phyloP scores from a whole-genome alignment of 2,329 filamentous ascomycete species.

The Sporothrix dimorphospora region DNA sequence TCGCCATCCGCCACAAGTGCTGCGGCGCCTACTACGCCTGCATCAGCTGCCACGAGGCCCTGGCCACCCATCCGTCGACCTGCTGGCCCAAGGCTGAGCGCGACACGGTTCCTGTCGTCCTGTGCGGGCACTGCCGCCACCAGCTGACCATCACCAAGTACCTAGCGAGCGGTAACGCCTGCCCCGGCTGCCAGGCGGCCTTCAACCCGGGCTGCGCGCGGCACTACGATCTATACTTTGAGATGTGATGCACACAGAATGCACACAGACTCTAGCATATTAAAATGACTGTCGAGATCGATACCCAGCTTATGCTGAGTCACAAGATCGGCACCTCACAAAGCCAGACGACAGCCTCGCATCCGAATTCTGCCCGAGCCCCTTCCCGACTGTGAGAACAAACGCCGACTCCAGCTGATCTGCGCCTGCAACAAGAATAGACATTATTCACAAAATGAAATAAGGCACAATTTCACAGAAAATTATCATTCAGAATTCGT shows the following conservation, averaged over 20 bases:
- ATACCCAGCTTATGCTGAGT: too few relatives aligned
- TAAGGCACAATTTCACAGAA: too few relatives aligned
- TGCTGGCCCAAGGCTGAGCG: constrained; percentile 26
- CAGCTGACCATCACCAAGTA: constrained; percentile 28
- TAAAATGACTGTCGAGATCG: too few relatives aligned
- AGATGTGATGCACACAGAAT: constrained; percentile 16
- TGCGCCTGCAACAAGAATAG: too few relatives aligned
- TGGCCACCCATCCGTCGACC: constrained; percentile 11
- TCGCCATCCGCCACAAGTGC: constrained; percentile 32
- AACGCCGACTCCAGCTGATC: too few relatives aligned
- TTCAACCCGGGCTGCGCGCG: constrained; percentile 30
- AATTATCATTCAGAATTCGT: too few relatives aligned
- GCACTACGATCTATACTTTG: constrained; percentile 30
- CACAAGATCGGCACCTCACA: too few relatives aligned
- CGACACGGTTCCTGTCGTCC: background rate
- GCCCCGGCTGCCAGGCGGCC: constrained; percentile 21
- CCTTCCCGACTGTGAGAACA: too few relatives aligned
- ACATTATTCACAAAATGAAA: too few relatives aligned
- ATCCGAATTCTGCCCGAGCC: too few relatives aligned
- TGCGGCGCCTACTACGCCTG: constrained; percentile 29
- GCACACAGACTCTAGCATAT: background rate
- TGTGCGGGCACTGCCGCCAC: constrained; percentile 27
- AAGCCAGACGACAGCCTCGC: too few relatives aligned
- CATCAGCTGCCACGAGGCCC: constrained; percentile 30
- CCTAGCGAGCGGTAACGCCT: constrained; percentile 19